These are phyloP conservation scores for Fraxinus latifolia DNA, from an alignment of 305 asterid genomes.

Conservation along the genomic window DNA sequence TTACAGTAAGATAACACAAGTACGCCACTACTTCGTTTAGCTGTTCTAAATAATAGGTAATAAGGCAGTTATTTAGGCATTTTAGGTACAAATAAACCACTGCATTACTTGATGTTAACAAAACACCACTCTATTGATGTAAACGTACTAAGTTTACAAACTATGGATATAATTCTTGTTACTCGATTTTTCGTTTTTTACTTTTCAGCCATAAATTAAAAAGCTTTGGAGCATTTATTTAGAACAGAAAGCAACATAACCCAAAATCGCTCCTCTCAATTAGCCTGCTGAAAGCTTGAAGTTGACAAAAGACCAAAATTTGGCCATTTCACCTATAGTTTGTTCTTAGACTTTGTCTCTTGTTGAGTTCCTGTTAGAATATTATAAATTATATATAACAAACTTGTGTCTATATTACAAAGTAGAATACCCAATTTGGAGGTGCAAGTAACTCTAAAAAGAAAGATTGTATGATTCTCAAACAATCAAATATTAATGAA, in stretches of 20 bases:
- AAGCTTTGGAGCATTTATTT: neutral
- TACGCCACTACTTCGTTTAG: neutral
- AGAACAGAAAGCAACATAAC: neutral
- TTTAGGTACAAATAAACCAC: neutral
- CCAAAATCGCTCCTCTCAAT: neutral
- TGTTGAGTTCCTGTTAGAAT: neutral
- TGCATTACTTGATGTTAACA: neutral
- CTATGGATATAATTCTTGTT: neutral
- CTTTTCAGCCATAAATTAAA: neutral
- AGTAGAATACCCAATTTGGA: neutral
- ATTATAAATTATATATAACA: no score
- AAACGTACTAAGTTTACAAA: neutral
- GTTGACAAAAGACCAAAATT: neutral
- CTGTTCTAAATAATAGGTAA: neutral
- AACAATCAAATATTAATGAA: neutral
- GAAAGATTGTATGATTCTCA: neutral
- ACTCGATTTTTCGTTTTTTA: neutral
- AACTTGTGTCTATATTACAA: neutral
- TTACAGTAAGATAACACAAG: neutral
- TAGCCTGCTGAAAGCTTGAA: neutral
- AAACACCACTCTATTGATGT: neutral
- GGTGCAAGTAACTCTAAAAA: neutral
- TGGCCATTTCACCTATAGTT: neutral
- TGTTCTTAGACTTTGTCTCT: neutral
- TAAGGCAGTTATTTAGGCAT: neutral